phyloP scores from a whole-genome alignment of 1,139 yeast genomes.

The Geotrichum citri-aurantii region DNA sequence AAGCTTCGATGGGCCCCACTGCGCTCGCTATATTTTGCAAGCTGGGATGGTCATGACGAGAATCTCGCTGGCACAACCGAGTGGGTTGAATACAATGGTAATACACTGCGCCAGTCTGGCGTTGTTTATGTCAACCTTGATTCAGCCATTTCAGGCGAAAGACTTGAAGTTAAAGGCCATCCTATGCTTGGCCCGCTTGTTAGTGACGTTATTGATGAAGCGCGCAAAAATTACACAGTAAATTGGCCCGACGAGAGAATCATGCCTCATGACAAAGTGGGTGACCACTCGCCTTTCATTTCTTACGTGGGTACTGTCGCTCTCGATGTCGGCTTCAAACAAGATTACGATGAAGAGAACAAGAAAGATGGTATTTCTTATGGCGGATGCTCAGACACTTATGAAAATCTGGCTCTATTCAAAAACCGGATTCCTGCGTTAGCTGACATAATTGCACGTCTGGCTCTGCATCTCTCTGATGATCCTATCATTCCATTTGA shows the following conservation, averaged over 20 bases:
- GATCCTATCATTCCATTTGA: constrained; percentile 73
- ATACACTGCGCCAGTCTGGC: constrained; percentile 53
- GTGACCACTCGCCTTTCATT: constrained; percentile 66
- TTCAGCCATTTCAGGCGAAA: constrained; percentile 62
- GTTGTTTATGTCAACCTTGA: constrained; percentile 73
- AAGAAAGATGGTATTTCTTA: neutral
- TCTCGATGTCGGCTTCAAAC: constrained; percentile 49
- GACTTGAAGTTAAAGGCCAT: constrained; percentile 54
- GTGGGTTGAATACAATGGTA: constrained; percentile 58
- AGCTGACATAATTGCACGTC: constrained; percentile 50
- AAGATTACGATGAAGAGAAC: constrained; percentile 45
- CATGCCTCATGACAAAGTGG: constrained; percentile 28
- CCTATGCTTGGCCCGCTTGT: constrained; percentile 55
- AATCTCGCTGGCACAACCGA: constrained; percentile 82
- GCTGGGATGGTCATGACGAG: constrained; percentile 81
- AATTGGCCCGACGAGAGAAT: constrained; percentile 22
- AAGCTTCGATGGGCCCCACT: constrained; percentile 77
- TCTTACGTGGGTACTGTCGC: constrained; percentile 65
- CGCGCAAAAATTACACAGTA: constrained; percentile 28
- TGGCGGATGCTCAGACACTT: constrained; percentile 58
- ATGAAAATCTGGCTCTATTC: constrained; percentile 48
- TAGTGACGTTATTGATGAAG: constrained; percentile 39
- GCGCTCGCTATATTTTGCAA: constrained; percentile 73
- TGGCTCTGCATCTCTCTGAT: constrained; percentile 57
- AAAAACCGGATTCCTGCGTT: constrained; percentile 36